Conservation (phyloP, 2,329 filamentous ascomycete species). For the Ramularia collo-cygni region DNA sequence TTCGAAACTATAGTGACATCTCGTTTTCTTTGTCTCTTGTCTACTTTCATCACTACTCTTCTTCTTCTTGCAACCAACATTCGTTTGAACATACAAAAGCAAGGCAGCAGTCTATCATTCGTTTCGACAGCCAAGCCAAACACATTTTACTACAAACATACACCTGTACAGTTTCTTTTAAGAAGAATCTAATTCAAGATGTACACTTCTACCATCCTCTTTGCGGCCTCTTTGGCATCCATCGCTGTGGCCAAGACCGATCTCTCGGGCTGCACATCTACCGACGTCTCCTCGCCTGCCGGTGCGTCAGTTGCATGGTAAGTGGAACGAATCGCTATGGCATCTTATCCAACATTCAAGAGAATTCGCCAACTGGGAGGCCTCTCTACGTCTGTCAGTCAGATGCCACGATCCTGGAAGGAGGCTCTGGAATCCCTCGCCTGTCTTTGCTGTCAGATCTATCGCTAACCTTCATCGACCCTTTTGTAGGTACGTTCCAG, state of each 20-base stretch:
- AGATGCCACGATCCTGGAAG: too few relatives aligned
- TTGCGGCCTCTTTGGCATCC: constrained; percentile 25
- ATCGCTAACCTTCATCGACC: too few relatives aligned
- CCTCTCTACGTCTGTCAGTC: too few relatives aligned
- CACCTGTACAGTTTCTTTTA: neutral
- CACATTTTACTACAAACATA: constrained; percentile 1
- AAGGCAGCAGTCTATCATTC: neutral
- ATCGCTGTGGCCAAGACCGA: constrained; percentile 33
- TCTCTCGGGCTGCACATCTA: constrained; percentile 39
- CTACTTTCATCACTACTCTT: neutral
- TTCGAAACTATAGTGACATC: neutral
- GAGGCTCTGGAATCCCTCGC: too few relatives aligned
- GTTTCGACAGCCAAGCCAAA: neutral
- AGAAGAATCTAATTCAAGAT: constrained; percentile 10
- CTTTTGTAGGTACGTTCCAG: constrained; percentile 60
- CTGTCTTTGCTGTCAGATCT: too few relatives aligned
- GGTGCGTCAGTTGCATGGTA: constrained; percentile 49
- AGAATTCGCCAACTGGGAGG: too few relatives aligned
- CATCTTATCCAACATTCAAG: neutral
- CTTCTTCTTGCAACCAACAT: neutral
- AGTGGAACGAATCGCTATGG: too few relatives aligned
- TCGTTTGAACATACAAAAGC: too few relatives aligned
- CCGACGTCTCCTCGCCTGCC: constrained; percentile 29
- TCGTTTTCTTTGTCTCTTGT: neutral
- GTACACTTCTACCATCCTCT: constrained; percentile 23